phyloP scores from a whole-genome alignment of 495 filamentous ascomycete genomes.

The Aspergillus biplanus region DNA sequence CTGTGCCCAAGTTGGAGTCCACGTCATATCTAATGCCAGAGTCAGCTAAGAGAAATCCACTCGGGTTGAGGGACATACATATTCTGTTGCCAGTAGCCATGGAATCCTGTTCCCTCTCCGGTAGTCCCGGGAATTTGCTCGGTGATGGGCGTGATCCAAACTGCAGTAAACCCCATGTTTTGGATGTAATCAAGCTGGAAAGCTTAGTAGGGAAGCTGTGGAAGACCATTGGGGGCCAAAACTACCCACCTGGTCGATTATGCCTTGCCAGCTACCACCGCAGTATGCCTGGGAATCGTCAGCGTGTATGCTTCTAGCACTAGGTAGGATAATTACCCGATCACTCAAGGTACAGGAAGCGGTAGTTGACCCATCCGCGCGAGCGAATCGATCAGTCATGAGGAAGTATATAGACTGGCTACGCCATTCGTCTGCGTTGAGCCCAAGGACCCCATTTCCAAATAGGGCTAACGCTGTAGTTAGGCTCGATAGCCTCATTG shows the following conservation, averaged over 20 bases:
- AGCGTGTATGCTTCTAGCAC: background rate
- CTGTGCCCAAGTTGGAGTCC: slow-evolving; percentile 68
- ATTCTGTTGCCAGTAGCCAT: slow-evolving; percentile 78
- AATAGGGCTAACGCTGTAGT: background rate
- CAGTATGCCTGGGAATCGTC: slow-evolving; percentile 56
- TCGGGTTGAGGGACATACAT: slow-evolving; percentile 42
- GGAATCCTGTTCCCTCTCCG: slow-evolving; percentile 61
- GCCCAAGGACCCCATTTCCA: background rate
- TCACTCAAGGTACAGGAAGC: slow-evolving; percentile 50
- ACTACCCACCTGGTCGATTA: slow-evolving; percentile 61
- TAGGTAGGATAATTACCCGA: slow-evolving; percentile 24
- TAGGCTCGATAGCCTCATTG: background rate
- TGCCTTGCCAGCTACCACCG: slow-evolving; percentile 73
- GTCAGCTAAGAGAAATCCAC: background rate
- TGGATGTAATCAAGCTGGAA: slow-evolving; percentile 58
- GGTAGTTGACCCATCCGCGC: slow-evolving; percentile 65
- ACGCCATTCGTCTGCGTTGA: slow-evolving; percentile 55
- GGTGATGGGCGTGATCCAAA: slow-evolving; percentile 82
- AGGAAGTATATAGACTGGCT: slow-evolving; percentile 72
- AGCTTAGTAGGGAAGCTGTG: slow-evolving; percentile 4
- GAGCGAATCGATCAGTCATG: slow-evolving; percentile 75
- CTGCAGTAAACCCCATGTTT: slow-evolving; percentile 76
- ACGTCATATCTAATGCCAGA: slow-evolving; percentile 46
- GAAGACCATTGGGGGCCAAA: background rate
- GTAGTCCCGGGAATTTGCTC: slow-evolving; percentile 58